Evolutionary conservation across 1,284 basidiomycete genomes (phyloP).

Genomic region (Marasmius sp.): DNA sequence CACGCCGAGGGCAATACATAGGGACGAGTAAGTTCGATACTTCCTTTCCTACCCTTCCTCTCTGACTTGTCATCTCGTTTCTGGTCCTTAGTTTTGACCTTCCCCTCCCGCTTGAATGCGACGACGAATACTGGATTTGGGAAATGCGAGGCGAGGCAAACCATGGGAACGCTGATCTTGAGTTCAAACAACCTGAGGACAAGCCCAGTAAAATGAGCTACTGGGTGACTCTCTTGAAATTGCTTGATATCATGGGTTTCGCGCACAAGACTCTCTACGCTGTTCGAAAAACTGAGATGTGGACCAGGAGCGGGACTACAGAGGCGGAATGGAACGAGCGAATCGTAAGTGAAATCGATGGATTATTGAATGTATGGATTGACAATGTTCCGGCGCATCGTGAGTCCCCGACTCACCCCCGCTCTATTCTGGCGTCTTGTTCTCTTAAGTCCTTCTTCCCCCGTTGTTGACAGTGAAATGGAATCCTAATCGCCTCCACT

Average conservation of each 20-base stretch:
- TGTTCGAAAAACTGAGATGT: not conserved
- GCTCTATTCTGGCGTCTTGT: not conserved
- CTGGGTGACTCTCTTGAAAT: conserved; percentile 1
- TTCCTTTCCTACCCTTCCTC: not conserved
- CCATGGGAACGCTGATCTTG: not conserved
- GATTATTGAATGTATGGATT: conserved; percentile 9
- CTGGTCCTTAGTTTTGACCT: conserved; percentile 9
- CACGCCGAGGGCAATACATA: conserved; percentile 5
- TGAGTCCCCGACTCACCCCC: no score
- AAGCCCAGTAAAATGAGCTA: conserved; percentile 2
- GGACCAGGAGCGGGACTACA: not conserved
- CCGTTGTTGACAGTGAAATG: conserved; percentile 33
- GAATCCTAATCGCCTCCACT: conserved; percentile 32
- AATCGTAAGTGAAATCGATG: conserved; percentile 7
- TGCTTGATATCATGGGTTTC: conserved; percentile 13
- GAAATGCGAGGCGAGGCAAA: not conserved
- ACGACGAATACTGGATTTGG: conserved; percentile 15
- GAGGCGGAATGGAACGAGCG: conserved; percentile 5
- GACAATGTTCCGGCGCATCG: conserved; percentile 10
- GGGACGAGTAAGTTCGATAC: conserved; percentile 5
- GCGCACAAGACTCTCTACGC: conserved; percentile 1
- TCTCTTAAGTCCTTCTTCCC: not conserved
- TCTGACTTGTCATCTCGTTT: not conserved
- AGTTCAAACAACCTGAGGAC: conserved; percentile 14
- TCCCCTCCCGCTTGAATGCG: conserved; percentile 11